Evolutionary conservation across 2,329 filamentous ascomycete species (phyloP), one percentile per base, ranked within the genome.

Genomic region (Sphaceloma murrayae): DNA sequence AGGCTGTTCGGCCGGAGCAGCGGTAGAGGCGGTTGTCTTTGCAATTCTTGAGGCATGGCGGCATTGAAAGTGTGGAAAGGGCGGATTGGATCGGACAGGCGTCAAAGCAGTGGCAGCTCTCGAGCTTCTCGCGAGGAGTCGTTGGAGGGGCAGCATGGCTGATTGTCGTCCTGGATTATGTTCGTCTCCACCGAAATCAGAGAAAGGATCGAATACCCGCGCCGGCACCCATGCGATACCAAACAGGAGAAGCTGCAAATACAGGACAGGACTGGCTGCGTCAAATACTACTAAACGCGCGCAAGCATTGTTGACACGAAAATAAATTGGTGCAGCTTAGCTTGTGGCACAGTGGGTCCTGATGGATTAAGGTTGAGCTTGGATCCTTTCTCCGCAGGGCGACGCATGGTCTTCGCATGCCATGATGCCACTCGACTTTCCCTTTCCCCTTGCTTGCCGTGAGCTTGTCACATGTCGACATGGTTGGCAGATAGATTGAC

Each of bases 301-400:
- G n/a, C n/a, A n/a, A n/a, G n/a, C n/a, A n/a, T n/a, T 40, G 36
- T 40, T 40, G 36, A 30, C 36, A 40, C 36, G 36, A 40, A 30
- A 40, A 40, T 40, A 26, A 16, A 40, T 40, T 40, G 36, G 22
- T 27, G 17, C 19, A 14, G 19, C 13, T 26, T 18, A 40, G 36
- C 36, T 40, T 22, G 27, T 22, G 36, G 18, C 26, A 22, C 22
- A 6, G 4, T 11, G 24, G 6, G n/a, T n/a, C n/a, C n/a, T n/a
- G n/a, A 38, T 19, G 26, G 16, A 40, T 29, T 30, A 40, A 40
- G 36, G 36, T 40, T 40, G 36, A 40, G 36, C 36, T 26, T 19
- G 22, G 36, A 40, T 16, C 22, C 36, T 17, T 30, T 40, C 36
- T 40, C 36, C 36, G 36, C 36, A 40, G 24, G 36, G 22, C 34